A percentile compares a stretch with the other conserved stretches of the same genome.
Conservation (phyloP, 1,284 basidiomycete genomes). For the Marasmius sp. region DNA sequence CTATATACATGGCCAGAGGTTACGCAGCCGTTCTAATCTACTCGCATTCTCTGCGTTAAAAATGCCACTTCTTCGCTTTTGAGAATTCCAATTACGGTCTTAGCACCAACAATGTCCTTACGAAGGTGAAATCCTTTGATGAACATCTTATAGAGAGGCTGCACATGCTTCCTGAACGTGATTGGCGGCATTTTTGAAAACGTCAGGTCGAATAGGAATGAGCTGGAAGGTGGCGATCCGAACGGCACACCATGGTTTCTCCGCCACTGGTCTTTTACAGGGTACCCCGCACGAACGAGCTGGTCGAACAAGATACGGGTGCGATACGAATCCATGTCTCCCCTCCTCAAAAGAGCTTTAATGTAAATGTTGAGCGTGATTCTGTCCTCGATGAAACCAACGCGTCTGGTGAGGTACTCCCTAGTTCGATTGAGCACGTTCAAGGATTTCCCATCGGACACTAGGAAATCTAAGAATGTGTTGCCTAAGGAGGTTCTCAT, state of each 20-base stretch:
- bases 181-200: conserved; percentile 27
- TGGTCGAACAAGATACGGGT: conserved; percentile 61
- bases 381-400: conserved; percentile 55
- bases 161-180: conserved; percentile 54
- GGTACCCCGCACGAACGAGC: conserved; percentile 57
- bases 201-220: conserved; percentile 29
- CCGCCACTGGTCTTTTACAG: conserved; percentile 32
- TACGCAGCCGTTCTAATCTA: not conserved
- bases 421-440: conserved; percentile 40
- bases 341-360: conserved; percentile 54
- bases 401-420: conserved; percentile 35
- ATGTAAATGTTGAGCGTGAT: conserved; percentile 66
- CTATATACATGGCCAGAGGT: not conserved
- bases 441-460: conserved; percentile 43
- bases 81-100: conserved; percentile 54
- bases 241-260: conserved; percentile 41
- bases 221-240: conserved; percentile 28
- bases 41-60: not conserved
- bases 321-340: conserved; percentile 36
- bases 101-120: conserved; percentile 52
- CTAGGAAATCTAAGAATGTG: conserved; percentile 46
- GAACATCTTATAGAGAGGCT: conserved; percentile 71
- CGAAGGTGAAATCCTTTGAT: conserved; percentile 58
- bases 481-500: conserved; percentile 51
- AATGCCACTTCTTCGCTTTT: conserved; percentile 37